Base-by-base conservation (phyloP, 2,329 filamentous ascomycete species). In the Fusarium citri region DNA sequence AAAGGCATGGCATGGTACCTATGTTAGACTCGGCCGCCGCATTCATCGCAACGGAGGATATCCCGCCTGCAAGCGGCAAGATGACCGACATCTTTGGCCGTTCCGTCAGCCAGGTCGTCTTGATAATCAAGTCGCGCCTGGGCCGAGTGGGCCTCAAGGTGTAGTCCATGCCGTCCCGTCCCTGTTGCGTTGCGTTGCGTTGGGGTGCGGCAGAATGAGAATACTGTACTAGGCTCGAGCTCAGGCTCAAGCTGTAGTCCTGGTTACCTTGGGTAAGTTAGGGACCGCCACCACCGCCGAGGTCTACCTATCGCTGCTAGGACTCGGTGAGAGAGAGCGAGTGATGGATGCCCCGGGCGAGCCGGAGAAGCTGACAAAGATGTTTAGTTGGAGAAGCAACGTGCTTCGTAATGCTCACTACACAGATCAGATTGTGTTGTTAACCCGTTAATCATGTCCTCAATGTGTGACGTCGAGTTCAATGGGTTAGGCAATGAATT, bases 261-360 rank as follows among this genome's bases (percentile, higher is more conserved):
- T 41, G 46, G 40, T 34, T 48, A 56, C 34, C 34, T n/a, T 37
- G 34, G 50, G 43, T 43, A 55, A 25, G 46, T 64, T 56, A 62
- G 68, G 56, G 59, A 69, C 67, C 61, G 69, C 72, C 62, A 73
- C 70, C 59, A 31, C 65, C 25, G 66, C 72, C 60, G 73, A 71
- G 51, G 58, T 55, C 66, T 66, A 55, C 28, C 37, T 14, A 59
- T 23, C 37, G 64, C 41, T n/a, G 34, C 22, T 34, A 65, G 62
- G 31, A 72, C 70, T 74, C 66, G 73, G 70, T 75, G 72, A 74
- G 55, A 40, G 50, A 45, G 50, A 64, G 70, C 75, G 70, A 73
- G 55, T 48, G 48, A 64, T 74, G 48, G 50, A 72, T 56, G 66
- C 60, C 66, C 49, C 73, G 73, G 68, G 26, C 66, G 31, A 67